Evolutionary conservation across 1,284 basidiomycete genomes (phyloP).

Genomic region (Ganoderma leucocontextum): DNA sequence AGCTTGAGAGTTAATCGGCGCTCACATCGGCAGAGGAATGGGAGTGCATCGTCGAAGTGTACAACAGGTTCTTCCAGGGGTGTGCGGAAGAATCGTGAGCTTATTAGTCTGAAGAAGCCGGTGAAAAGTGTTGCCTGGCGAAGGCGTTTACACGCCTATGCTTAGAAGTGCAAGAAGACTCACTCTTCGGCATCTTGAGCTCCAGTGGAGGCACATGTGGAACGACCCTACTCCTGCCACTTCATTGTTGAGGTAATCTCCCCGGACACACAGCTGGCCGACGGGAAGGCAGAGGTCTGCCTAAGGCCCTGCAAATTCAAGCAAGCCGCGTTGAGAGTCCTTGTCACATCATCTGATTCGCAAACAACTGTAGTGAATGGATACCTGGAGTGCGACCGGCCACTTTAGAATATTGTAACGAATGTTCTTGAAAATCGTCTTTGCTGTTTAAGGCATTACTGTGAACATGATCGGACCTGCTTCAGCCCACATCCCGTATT

Average conservation of each 20-base stretch:
- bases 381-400: neutral
- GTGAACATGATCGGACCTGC: neutral
- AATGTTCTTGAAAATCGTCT: neutral
- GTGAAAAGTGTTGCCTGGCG: neutral
- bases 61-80: neutral
- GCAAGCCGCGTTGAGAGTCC: neutral
- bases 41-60: neutral
- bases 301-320: neutral
- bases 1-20: neutral
- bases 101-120: neutral
- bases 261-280: neutral
- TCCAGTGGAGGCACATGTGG: neutral
- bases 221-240: neutral
- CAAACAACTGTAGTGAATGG: too few relatives aligned
- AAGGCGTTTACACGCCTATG: neutral
- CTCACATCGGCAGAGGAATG: neutral
- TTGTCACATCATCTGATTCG: neutral
- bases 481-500: neutral
- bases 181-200: neutral
- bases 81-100: neutral
- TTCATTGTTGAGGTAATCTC: neutral
- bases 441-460: neutral
- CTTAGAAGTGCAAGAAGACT: neutral
- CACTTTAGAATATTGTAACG: neutral
- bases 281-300: neutral